phyloP scores from a whole-genome alignment of 306 rosid genomes.

The Rubus idaeus region DNA sequence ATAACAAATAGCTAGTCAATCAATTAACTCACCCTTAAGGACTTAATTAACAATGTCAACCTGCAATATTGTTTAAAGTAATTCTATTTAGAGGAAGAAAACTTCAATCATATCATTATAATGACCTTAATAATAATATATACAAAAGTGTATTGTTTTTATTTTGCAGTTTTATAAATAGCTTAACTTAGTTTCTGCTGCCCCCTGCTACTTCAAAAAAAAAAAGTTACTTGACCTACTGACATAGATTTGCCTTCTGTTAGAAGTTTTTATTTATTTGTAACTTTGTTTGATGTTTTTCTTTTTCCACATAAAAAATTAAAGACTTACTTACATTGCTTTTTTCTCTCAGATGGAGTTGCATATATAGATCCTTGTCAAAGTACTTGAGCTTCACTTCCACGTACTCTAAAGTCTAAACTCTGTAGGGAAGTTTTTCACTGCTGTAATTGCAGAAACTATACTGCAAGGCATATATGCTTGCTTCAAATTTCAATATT shows the following conservation, averaged over 20 bases:
- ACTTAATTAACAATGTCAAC: not conserved
- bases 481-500: not conserved
- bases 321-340: too few relatives aligned
- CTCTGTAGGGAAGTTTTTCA: not conserved
- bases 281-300: too few relatives aligned
- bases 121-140: not conserved
- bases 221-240: too few relatives aligned
- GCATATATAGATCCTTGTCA: not conserved
- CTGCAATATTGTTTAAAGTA: not conserved
- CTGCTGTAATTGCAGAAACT: not conserved
- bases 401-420: not conserved
- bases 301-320: too few relatives aligned
- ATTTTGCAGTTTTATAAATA: too few relatives aligned
- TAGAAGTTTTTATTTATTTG: too few relatives aligned
- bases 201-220: too few relatives aligned
- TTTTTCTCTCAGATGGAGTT: too few relatives aligned
- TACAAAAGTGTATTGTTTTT: too few relatives aligned
- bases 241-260: too few relatives aligned
- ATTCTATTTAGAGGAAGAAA: not conserved
- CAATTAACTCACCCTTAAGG: not conserved
- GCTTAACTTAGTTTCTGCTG: too few relatives aligned
- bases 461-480: not conserved
- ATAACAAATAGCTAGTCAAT: not conserved
- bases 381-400: conserved; percentile 15
- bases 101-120: not conserved